Evolutionary conservation across 1,284 basidiomycete genomes (phyloP), one percentile per base, ranked within the genome.

Genomic region (Pseudozyma sp.): DNA sequence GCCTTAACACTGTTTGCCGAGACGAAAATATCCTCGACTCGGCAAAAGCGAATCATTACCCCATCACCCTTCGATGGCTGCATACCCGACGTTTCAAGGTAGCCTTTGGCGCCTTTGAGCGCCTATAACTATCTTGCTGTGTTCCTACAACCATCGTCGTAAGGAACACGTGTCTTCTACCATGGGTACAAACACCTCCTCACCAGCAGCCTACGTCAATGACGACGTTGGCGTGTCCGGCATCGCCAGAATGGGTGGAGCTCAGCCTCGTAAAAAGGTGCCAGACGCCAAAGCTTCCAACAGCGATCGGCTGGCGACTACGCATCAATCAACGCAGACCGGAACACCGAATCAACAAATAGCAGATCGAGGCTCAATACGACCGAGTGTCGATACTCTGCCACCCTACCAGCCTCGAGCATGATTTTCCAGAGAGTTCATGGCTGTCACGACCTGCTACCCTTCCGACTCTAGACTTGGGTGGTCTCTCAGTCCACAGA

Each of bases 161-260:
- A 24, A 37, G 35, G 8, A 37, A 37, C 4, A 5, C 35, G 16
- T 7, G 10, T 42, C 40, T 9, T 37, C 14, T 10, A 19, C 57
- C 2, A 68, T 68, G 66, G 60, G 66, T 24, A 68, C 60, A 24
- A 68, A 59, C 43, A 63, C 60, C 2, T 68, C 66, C 16, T 63
- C 60, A 33, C 66, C 66, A 13, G 66, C 66, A n/a, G 54, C 67
- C 3, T 64, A 64, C 34, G 60, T 69, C 17, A 56, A 69, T 44
- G 39, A 63, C 5, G 46, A 9, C 39, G 48, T 56, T 8, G 50
- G 43, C n/a, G 33, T 51, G n/a, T 58, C 51, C 8, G 66, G 59
- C n/a, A 53, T 68, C 16, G 65, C 65, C 4, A 54, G 66, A 34
- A 63, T 68, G 66, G 52, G 67, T n/a, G 67, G 67, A 11, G 67